A percentile compares a stretch with the other conserved stretches of the same genome.
Evolutionary conservation across 495 filamentous ascomycete genomes (phyloP).

Genomic region (Podospora tetraspora): DNA sequence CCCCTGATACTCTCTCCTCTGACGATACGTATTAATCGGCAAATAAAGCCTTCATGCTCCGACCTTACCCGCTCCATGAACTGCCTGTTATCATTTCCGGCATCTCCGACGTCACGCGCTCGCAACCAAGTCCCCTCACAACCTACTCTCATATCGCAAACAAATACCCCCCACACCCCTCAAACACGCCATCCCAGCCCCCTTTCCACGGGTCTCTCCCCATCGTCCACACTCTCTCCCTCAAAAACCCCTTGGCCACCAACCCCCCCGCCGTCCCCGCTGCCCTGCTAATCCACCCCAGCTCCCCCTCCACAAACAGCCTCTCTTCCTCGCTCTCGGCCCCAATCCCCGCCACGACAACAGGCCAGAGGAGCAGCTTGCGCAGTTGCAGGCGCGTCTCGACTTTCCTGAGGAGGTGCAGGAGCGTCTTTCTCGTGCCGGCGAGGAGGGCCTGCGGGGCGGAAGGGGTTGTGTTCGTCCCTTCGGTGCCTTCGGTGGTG

Average conservation of each 20-base stretch:
- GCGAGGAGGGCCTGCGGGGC: not conserved
- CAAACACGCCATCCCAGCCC: not conserved
- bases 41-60: no score
- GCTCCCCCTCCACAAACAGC: not conserved
- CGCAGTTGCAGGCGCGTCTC: not conserved
- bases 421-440: not conserved
- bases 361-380: conserved; percentile 7
- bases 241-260: not conserved
- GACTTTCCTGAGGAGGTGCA: not conserved
- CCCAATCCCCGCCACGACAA: not conserved
- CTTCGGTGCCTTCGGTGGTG: no score
- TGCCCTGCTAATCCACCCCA: not conserved
- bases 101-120: no score
- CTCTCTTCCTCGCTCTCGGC: not conserved
- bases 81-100: no score
- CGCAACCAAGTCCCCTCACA: no score
- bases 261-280: not conserved
- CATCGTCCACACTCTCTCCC: not conserved
- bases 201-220: no score
- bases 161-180: not conserved
- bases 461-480: no score
- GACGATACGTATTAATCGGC: no score
- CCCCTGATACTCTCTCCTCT: no score
- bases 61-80: no score
- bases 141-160: not conserved